These are phyloP conservation scores for Leptosphaerulina australis DNA, from an alignment of 2,329 filamentous ascomycete species.

Conservation along the genomic window DNA sequence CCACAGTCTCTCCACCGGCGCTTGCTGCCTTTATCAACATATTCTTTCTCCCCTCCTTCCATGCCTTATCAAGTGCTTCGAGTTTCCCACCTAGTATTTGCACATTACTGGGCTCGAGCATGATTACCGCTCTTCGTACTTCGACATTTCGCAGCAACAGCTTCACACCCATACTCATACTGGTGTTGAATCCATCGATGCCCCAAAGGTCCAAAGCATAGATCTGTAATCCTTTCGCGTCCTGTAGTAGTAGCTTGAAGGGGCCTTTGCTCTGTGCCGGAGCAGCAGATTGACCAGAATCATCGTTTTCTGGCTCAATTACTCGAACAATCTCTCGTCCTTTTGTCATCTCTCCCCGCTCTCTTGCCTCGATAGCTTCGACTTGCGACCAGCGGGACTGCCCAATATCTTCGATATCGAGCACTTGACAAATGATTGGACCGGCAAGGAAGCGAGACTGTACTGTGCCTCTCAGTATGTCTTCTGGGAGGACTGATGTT, in stretches of 20 bases:
- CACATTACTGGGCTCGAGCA: conserved; percentile 73
- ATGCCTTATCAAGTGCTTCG: conserved; percentile 77
- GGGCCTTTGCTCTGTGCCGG: conserved; percentile 60
- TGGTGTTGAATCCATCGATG: conserved; percentile 69
- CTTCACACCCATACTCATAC: conserved; percentile 80
- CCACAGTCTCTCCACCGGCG: conserved; percentile 12
- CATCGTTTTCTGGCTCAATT: conserved; percentile 58
- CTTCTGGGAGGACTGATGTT: conserved; percentile 61
- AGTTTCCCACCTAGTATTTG: conserved; percentile 87
- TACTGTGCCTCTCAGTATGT: conserved; percentile 61
- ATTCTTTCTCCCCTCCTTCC: conserved; percentile 73
- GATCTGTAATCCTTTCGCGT: conserved; percentile 68
- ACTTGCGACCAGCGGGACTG: conserved; percentile 85
- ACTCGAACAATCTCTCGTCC: conserved; percentile 85
- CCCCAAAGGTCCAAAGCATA: conserved; percentile 74
- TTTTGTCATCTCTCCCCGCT: conserved; percentile 73
- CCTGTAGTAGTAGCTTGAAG: conserved; percentile 83
- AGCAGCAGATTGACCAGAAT: conserved; percentile 33
- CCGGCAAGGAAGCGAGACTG: conserved; percentile 63
- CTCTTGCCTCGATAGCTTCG: conserved; percentile 75
- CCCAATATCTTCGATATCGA: conserved; percentile 84
- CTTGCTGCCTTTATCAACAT: conserved; percentile 67
- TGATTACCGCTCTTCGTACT: conserved; percentile 76
- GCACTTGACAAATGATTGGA: conserved; percentile 77
- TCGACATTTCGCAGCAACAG: conserved; percentile 70